Base-by-base conservation (phyloP, 129 eudicot genomes). In the Chrysanthemum lavandulifolium region DNA sequence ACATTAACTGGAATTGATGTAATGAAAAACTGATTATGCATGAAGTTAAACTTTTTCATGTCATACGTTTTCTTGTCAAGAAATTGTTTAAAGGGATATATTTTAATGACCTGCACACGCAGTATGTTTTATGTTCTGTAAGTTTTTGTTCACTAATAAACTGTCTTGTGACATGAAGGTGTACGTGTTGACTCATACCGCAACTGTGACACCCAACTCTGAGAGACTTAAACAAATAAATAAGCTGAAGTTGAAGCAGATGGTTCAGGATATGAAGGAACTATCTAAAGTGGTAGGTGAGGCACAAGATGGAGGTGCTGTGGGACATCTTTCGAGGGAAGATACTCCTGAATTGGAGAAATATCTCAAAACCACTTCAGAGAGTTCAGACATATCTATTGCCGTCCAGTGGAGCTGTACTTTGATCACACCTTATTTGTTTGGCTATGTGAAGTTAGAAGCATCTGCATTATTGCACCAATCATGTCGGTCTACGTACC, bases 311-410 rank as follows among this genome's bases (percentile, higher is more conserved):
- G 82, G 88, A 54, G 97, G 86, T 71, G 91, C 91, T 90, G 7
- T 90, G 97, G 93, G 94, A 87, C 73, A 87, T 89, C 19, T 90
- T 85, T 48, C 80, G 43, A 83, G 86, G 76, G 76, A 90, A 74
- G 97, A 90, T 77, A 76, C 77, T 19, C 84, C 89, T 15, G 81
- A 85, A 72, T 67, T 90, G 72, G 85, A 90, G 69, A 77, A 71
- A 53, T 90, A 87, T 80, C 82, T 87, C 27, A 54, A 64, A 81
- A 81, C 52, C 94, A 90, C 77, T 79, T 68, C 60, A 82, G 65
- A 67, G 94, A 90, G 67, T 85, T 87, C 58, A 77, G 91, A 73
- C 86, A 87, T 57, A 68, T 68, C 2, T 72, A 25, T 45, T 81
- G 88, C 33, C 53, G 40, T 60, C 94, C 80, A 43, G 19, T 87